Conservation (phyloP, 2,329 filamentous ascomycete genomes). For the Fusarium illudens region DNA sequence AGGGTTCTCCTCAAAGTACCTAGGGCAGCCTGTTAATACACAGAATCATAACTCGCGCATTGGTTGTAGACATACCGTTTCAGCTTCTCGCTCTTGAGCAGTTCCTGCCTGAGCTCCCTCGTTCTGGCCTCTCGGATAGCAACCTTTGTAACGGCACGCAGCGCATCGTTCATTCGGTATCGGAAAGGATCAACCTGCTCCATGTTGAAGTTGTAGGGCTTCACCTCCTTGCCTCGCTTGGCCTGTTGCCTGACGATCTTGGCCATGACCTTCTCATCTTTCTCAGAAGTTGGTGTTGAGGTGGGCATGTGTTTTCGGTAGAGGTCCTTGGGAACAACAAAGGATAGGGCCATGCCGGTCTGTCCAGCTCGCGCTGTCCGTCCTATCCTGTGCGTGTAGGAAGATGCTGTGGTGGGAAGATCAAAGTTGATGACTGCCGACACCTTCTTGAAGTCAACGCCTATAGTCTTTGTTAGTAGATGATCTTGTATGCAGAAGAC, state of each 20-base stretch:
- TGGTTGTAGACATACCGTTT: conserved; percentile 62
- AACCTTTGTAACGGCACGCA: conserved; percentile 88
- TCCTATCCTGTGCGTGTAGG: conserved; percentile 96
- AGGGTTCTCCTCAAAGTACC: conserved; percentile 96
- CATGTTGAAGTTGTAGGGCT: conserved; percentile 95
- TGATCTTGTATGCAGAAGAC: not conserved
- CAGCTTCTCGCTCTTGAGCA: conserved; percentile 92
- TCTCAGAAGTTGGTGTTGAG: conserved; percentile 74
- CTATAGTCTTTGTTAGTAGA: conserved; percentile 36
- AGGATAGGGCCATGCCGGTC: conserved; percentile 93
- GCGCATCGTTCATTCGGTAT: conserved; percentile 92
- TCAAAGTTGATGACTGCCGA: conserved; percentile 97
- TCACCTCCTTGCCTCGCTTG: conserved; percentile 81
- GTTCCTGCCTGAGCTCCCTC: conserved; percentile 85
- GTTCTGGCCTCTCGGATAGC: conserved; percentile 90
- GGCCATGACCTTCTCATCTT: conserved; percentile 84
- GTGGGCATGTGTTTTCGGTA: conserved; percentile 93
- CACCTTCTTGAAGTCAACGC: conserved; percentile 95
- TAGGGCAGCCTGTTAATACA: conserved; percentile 28
- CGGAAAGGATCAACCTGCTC: conserved; percentile 91
- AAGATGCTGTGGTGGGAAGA: conserved; percentile 85
- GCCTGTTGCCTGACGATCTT: conserved; percentile 82
- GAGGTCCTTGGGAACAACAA: conserved; percentile 82
- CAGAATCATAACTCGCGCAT: too few relatives aligned
- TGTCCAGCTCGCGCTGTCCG: conserved; percentile 91